Conservation (phyloP, 1,139 yeast genomes). For the Diutina mesorugosa region DNA sequence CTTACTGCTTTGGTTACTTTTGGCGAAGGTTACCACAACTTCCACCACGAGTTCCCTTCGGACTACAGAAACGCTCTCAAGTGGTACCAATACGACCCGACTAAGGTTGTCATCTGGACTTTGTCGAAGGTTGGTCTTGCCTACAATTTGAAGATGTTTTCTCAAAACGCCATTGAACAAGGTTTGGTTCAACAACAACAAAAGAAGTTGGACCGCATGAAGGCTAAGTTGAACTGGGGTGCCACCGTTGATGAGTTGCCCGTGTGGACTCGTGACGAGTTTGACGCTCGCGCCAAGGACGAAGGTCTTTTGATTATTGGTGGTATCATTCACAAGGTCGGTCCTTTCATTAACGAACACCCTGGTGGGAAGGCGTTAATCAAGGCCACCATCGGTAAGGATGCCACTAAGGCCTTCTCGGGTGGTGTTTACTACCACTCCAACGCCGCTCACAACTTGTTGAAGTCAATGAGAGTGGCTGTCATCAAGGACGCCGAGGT, state of each 20-base stretch:
- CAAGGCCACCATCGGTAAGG: constrained; percentile 83
- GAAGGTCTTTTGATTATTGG: constrained; percentile 65
- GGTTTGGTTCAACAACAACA: constrained; percentile 83
- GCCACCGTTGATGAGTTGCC: constrained; percentile 74
- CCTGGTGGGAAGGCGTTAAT: constrained; percentile 96
- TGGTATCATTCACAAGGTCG: constrained; percentile 90
- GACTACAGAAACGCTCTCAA: constrained; percentile 96
- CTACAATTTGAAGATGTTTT: constrained; percentile 81
- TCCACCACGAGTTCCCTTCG: constrained; percentile 98
- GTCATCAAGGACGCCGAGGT: constrained; percentile 63
- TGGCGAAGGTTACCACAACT: constrained; percentile 98
- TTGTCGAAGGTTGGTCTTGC: constrained; percentile 76
- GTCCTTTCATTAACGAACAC: constrained; percentile 76
- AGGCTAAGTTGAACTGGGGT: constrained; percentile 84
- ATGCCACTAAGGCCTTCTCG: constrained; percentile 92
- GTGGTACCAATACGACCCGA: constrained; percentile 99
- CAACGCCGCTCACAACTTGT: constrained; percentile 92
- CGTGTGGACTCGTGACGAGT: constrained; percentile 80
- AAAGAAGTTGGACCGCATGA: constrained; percentile 81
- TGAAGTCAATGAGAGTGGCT: constrained; percentile 93
- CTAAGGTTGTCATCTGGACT: constrained; percentile 65
- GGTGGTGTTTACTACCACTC: constrained; percentile 97
- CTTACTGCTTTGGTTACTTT: constrained; percentile 90
- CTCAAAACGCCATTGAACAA: constrained; percentile 93
- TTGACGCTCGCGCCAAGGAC: constrained; percentile 48